phyloP scores from a whole-genome alignment of 495 filamentous ascomycete species.

The Cairneyella variabilis region DNA sequence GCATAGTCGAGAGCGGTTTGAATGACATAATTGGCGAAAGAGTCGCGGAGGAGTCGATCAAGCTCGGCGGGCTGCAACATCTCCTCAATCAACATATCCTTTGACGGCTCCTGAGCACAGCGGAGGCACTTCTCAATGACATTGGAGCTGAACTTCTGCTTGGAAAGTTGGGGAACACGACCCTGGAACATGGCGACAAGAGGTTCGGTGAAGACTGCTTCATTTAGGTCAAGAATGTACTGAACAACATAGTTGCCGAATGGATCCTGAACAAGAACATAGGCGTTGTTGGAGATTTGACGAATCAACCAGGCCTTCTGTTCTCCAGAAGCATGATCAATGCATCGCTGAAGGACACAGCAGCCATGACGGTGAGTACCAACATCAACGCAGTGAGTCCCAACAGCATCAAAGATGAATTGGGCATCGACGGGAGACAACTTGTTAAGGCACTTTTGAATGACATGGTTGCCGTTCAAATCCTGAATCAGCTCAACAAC shows the following conservation, averaged over 20 bases:
- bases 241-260: conserved; percentile 99
- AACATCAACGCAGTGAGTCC: conserved; percentile 77
- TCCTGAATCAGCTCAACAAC: conserved; percentile 95
- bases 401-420: conserved; percentile 96
- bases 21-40: conserved; percentile 94
- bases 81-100: conserved; percentile 79
- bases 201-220: conserved; percentile 77
- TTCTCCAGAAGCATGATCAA: conserved; percentile 87
- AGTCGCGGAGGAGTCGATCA: conserved; percentile 81
- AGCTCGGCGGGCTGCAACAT: conserved; percentile 72
- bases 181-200: conserved; percentile 73
- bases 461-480: conserved; percentile 96
- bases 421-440: conserved; percentile 74
- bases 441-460: conserved; percentile 97
- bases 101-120: conserved; percentile 62
- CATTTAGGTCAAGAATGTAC: conserved; percentile 92
- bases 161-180: conserved; percentile 72
- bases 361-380: conserved; percentile 97
- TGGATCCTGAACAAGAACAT: conserved; percentile 85
- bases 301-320: conserved; percentile 85
- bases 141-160: conserved; percentile 99
- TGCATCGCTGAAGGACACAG: conserved; percentile 96
- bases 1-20: conserved; percentile 92
- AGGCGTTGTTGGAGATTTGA: conserved; percentile 78
- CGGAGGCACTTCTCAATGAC: conserved; percentile 97